phyloP scores from a whole-genome alignment of 495 filamentous ascomycete species.

The Bombardia bombarda region DNA sequence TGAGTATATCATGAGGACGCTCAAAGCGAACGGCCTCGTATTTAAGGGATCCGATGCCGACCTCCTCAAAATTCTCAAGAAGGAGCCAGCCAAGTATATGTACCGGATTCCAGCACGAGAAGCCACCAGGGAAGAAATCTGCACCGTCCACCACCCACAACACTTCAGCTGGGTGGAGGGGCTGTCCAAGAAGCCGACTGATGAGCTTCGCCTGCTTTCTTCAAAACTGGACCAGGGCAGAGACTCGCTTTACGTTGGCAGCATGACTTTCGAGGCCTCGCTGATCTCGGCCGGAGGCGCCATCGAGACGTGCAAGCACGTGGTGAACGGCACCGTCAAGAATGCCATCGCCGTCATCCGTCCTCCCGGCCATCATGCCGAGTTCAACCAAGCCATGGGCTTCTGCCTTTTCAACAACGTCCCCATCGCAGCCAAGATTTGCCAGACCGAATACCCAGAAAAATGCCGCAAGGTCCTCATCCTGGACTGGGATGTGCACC shows the following conservation, averaged over 20 bases:
- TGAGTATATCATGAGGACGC: constrained; percentile 76
- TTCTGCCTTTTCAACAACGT: constrained; percentile 99
- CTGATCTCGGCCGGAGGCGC: constrained; percentile 85
- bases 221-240: constrained; percentile 49
- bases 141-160: constrained; percentile 59
- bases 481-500: constrained; percentile 85
- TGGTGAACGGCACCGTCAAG: constrained; percentile 70
- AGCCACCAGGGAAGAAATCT: constrained; percentile 70
- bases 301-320: constrained; percentile 86
- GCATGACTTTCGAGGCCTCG: constrained; percentile 69
- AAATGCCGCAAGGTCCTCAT: constrained; percentile 81
- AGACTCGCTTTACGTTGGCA: constrained; percentile 88
- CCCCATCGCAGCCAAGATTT: constrained; percentile 76
- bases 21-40: constrained; percentile 71
- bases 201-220: constrained; percentile 55
- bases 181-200: constrained; percentile 44
- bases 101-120: constrained; percentile 66
- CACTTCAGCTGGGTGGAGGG: constrained; percentile 72
- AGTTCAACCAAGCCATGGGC: constrained; percentile 73
- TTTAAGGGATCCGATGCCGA: constrained; percentile 41
- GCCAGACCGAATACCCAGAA: constrained; percentile 67
- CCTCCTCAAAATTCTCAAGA: constrained; percentile 34
- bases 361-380: constrained; percentile 93
- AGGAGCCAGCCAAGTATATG: constrained; percentile 52
- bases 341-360: constrained; percentile 94